phyloP scores from a whole-genome alignment of 1,139 yeast genomes.

The Meyerozyma elateridarum region DNA sequence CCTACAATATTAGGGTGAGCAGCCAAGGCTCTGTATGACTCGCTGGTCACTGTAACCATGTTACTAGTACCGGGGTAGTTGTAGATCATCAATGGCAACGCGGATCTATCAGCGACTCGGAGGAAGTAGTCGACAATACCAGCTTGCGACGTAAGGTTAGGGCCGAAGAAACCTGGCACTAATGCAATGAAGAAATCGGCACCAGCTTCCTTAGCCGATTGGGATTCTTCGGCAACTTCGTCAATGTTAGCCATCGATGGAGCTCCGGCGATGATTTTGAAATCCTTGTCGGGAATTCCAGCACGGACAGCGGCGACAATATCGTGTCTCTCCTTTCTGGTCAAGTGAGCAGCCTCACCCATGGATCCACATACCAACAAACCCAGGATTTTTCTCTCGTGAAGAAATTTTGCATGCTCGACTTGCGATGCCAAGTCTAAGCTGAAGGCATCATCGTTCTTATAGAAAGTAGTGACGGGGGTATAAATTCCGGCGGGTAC shows the following conservation, averaged over 20 bases:
- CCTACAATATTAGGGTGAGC: conserved; percentile 33
- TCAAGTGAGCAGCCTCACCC: conserved; percentile 36
- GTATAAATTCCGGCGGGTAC: conserved; percentile 36
- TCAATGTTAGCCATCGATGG: conserved; percentile 24
- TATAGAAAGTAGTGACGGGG: conserved; percentile 49
- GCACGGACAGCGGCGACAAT: conserved; percentile 19
- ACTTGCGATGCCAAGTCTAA: conserved; percentile 41
- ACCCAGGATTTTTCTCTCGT: conserved; percentile 41
- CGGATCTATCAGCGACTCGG: conserved; percentile 25
- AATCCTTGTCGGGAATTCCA: conserved; percentile 23
- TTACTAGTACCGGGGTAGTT: conserved; percentile 39
- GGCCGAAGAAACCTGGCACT: conserved; percentile 33
- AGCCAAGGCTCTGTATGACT: conserved; percentile 27
- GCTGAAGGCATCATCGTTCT: conserved; percentile 27
- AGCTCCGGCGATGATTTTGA: conserved; percentile 32
- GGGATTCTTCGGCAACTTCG: conserved; percentile 29
- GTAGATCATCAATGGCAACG: conserved; percentile 31
- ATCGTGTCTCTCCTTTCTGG: conserved; percentile 27
- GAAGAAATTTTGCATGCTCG: conserved; percentile 35
- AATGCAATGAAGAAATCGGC: conserved; percentile 30
- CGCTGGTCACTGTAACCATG: conserved; percentile 30
- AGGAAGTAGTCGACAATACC: conserved; percentile 33
- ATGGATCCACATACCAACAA: conserved; percentile 46
- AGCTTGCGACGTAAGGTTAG: conserved; percentile 23
- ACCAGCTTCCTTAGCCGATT: conserved; percentile 26